Conservation (phyloP, 2,329 filamentous ascomycete genomes). For the Arthrobotrys conoides region DNA sequence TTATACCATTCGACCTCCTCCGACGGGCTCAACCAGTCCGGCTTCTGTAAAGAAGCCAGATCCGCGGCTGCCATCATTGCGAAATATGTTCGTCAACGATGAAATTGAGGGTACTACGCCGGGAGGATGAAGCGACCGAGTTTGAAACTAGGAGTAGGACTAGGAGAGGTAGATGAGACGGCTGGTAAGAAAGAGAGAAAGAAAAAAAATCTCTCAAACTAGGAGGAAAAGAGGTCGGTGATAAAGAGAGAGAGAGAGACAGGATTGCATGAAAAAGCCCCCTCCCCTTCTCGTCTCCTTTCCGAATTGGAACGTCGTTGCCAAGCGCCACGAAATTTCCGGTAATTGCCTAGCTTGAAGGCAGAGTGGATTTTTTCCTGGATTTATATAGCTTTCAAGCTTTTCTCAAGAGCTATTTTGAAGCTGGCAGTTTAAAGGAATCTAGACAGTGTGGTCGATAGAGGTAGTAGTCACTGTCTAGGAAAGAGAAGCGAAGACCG, state of each 20-base stretch:
- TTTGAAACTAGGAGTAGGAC: conserved; percentile 11
- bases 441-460: conserved; percentile 11
- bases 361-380: conserved; percentile 28
- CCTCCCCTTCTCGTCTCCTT: conserved; percentile 53
- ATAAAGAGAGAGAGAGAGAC: conserved; percentile 30
- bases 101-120: conserved; percentile 10
- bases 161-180: conserved; percentile 20
- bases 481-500: conserved; percentile 7
- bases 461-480: conserved; percentile 9
- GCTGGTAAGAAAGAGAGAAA: conserved; percentile 23
- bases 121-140: conserved; percentile 24
- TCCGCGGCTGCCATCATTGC: conserved; percentile 52
- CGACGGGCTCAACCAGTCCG: conserved; percentile 67
- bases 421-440: conserved; percentile 13
- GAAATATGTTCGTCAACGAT: conserved; percentile 26
- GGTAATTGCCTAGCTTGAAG: conserved; percentile 46
- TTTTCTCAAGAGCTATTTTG: conserved; percentile 28
- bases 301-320: conserved; percentile 52
- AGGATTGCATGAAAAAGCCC: conserved; percentile 39
- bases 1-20: conserved; percentile 96
- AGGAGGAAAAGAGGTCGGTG: conserved; percentile 31
- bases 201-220: conserved; percentile 15
- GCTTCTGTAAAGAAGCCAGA: conserved; percentile 46
- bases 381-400: conserved; percentile 31
- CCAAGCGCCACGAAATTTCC: conserved; percentile 57